Conservation (phyloP, 2,329 filamentous ascomycete genomes). For the Sclerotinia subarctica region DNA sequence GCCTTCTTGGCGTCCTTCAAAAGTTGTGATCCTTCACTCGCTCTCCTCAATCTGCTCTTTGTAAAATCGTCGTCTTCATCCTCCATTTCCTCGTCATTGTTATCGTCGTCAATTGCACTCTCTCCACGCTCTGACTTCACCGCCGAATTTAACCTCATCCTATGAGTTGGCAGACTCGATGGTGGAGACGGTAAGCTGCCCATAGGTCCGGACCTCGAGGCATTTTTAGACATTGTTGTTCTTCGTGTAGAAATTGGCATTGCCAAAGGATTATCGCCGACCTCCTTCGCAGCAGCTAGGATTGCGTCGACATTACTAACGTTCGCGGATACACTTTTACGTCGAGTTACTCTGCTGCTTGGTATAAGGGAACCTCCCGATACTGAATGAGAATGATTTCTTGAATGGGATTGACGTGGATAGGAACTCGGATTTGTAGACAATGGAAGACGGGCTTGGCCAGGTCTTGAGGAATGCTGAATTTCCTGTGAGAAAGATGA, state of each 20-base stretch:
- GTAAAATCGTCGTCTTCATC: constrained; percentile 44
- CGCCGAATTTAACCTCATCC: constrained; percentile 47
- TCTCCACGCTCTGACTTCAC: constrained; percentile 52
- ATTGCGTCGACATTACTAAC: constrained; percentile 72
- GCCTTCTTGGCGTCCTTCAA: constrained; percentile 76
- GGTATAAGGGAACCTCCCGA: constrained; percentile 74
- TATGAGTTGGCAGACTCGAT: constrained; percentile 62
- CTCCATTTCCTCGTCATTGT: constrained; percentile 56
- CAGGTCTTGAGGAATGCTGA: constrained; percentile 63
- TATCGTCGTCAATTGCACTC: constrained; percentile 68
- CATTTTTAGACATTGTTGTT: constrained; percentile 65
- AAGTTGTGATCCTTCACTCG: constrained; percentile 84
- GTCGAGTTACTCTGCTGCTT: constrained; percentile 81
- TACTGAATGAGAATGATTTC: constrained; percentile 78
- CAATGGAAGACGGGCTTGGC: constrained; percentile 59
- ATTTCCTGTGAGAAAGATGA: constrained; percentile 52
- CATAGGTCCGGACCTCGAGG: constrained; percentile 51
- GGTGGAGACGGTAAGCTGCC: constrained; percentile 62
- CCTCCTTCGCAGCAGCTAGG: constrained; percentile 68
- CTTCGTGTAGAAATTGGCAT: constrained; percentile 62
- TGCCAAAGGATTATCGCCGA: constrained; percentile 54
- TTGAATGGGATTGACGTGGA: constrained; percentile 45
- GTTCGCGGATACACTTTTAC: constrained; percentile 86
- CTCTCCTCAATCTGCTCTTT: constrained; percentile 54
- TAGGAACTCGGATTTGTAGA: constrained; percentile 57